Base-by-base conservation (phyloP, 176 grass and related monocot genomes). In the Phoenix dactylifera region DNA sequence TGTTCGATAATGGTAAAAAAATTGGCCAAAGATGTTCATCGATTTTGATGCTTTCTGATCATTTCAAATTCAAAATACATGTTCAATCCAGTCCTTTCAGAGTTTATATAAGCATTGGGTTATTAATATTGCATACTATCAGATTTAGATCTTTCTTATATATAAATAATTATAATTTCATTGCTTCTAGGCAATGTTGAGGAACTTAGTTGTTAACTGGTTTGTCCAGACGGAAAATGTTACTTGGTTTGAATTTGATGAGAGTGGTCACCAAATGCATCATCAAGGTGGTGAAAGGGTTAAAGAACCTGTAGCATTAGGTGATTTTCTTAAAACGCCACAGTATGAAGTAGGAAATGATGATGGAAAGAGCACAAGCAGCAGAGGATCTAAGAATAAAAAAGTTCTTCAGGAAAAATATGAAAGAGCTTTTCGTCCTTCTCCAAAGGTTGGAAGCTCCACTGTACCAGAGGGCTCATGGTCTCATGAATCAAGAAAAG, bases 221-320 rank as follows among this genome's bases (percentile, higher is more conserved):
- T 54, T 22, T 26, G 32, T 29, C 18, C 73, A 80, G 70, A 60
- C 3, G 32, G 22, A 32, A 7, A 15, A 26, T 68, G 49, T 16
- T 19, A 15, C n/a, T 18, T 68, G 61, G 75, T 63, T 67, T 5
- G 57, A 68, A 9, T 61, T 72, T 4, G 51, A 57, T 29, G 9
- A 3, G 7, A 59, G 28, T 26, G 65, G 55, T 58, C 70, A 75
- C 39, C 66, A 50, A 0, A 20, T 35, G 22, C 57, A 59, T 6
- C 28, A 78, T 32, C 78, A 75, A 50, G 74, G 22, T 49, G 44
- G 58, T 3, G 39, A n/a, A 59, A 25, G 26, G 22, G 30, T 72
- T 1, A 62, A 23, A 10, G 32, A 35, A 35, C 6, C 32, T 18
- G n/a, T 29, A n/a, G 50, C 10, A 22, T 50, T 12, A 24, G 22